phyloP scores from a whole-genome alignment of 73 alveolate genomes.

The Durusdinium trenchii region DNA sequence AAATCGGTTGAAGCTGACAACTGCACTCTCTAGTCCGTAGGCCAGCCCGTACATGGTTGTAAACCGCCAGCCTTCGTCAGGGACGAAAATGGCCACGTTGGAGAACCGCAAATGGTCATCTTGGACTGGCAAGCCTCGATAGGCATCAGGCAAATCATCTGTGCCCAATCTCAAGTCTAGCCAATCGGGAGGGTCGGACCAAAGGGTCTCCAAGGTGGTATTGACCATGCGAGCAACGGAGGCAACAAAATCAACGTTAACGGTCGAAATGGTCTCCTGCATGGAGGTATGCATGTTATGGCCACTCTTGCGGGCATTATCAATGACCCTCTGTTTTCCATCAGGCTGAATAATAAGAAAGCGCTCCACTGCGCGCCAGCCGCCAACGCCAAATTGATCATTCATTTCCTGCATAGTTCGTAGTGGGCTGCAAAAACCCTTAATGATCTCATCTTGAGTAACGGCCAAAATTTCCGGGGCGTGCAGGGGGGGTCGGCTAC shows the following conservation, averaged over 20 bases:
- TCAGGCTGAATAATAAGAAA: background rate
- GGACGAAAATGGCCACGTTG: background rate
- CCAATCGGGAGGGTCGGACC: background rate
- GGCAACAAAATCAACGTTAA: constrained; percentile 2
- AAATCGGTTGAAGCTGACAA: background rate
- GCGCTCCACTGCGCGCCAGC: constrained; percentile 24
- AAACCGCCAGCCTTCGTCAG: background rate
- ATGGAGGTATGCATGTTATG: background rate
- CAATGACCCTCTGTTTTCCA: background rate
- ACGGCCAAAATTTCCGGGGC: background rate
- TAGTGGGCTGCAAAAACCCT: background rate
- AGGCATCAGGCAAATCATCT: constrained; percentile 25
- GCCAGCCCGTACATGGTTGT: constrained; percentile 18
- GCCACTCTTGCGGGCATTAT: background rate
- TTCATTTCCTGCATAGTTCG: background rate
- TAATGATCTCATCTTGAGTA: background rate
- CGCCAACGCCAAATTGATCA: background rate
- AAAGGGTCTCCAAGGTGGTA: background rate
- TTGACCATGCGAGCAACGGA: background rate
- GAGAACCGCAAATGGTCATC: background rate
- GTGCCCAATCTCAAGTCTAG: background rate
- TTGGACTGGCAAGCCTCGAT: constrained; percentile 5
- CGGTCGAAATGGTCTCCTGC: constrained; percentile 6
- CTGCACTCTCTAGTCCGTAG: constrained; percentile 18
- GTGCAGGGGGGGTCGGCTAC: background rate